These are phyloP conservation scores for Fraxinus angustifolia DNA, from an alignment of 305 asterid genomes.

Conservation along the genomic window DNA sequence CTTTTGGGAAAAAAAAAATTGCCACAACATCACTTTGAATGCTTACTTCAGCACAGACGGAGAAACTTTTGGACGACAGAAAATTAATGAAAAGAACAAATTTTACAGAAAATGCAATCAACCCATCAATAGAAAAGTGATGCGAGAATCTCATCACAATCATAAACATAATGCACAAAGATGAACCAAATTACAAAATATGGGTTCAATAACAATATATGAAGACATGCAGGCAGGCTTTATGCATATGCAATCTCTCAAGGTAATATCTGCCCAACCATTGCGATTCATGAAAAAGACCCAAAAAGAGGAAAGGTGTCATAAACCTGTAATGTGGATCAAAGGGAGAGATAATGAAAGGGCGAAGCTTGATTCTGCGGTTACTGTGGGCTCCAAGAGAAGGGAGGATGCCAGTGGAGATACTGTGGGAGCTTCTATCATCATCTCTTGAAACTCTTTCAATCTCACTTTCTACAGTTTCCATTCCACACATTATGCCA, in stretches of 20 bases:
- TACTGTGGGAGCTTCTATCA: constrained; percentile 45
- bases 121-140: background rate
- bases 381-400: constrained; percentile 64
- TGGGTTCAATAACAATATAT: background rate
- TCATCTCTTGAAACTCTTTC: constrained; percentile 47
- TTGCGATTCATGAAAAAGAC: background rate
- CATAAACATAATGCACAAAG: background rate
- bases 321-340: constrained; percentile 54
- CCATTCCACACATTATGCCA: constrained; percentile 30
- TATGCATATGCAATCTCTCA: background rate
- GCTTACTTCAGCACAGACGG: background rate
- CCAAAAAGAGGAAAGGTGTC: background rate
- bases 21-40: background rate
- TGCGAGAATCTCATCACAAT: background rate
- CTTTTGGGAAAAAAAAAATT: background rate
- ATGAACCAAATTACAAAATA: background rate
- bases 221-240: background rate
- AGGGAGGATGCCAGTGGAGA: constrained; percentile 53
- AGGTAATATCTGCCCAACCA: background rate
- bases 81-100: background rate
- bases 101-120: background rate
- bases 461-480: constrained; percentile 34
- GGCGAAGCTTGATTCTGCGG: constrained; percentile 42
- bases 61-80: background rate
- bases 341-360: constrained; percentile 47